Percentiles rank a stretch among this genome's conserved stretches.
phyloP scores from a whole-genome alignment of 2,329 filamentous ascomycete species.

The Pestalotiopsis sp. region DNA sequence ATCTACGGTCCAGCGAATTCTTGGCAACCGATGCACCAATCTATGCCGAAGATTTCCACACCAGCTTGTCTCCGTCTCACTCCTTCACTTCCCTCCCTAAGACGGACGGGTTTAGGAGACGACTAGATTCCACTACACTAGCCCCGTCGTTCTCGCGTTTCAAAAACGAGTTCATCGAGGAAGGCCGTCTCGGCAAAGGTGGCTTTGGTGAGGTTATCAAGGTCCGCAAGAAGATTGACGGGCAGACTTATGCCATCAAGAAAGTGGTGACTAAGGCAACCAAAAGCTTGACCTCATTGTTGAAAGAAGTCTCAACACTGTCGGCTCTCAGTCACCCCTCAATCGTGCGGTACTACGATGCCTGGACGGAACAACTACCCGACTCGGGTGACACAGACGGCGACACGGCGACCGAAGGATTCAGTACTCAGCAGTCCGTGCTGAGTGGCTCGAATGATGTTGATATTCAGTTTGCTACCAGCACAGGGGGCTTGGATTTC shows the following conservation, averaged over 20 bases:
- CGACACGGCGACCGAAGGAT: slow-evolving; percentile 54
- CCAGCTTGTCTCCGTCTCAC: slow-evolving; percentile 41
- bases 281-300: slow-evolving; percentile 76
- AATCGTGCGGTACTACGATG: slow-evolving; percentile 88
- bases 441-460: slow-evolving; percentile 42
- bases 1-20: slow-evolving; percentile 67
- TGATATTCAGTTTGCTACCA: slow-evolving; percentile 65
- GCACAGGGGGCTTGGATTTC: slow-evolving; percentile 85
- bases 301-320: slow-evolving; percentile 84
- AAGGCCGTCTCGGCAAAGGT: slow-evolving; percentile 86
- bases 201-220: slow-evolving; percentile 97
- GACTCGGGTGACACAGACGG: slow-evolving; percentile 58
- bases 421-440: slow-evolving; percentile 34
- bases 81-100: slow-evolving; percentile 44
- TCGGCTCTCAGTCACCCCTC: slow-evolving; percentile 91
- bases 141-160: slow-evolving; percentile 71
- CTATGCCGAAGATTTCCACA: slow-evolving; percentile 47
- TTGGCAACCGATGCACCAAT: slow-evolving; percentile 66
- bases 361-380: slow-evolving; percentile 81
- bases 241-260: slow-evolving; percentile 93
- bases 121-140: slow-evolving; percentile 64
- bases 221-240: slow-evolving; percentile 90
- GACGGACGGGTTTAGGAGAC: slow-evolving; percentile 46
- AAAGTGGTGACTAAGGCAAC: slow-evolving; percentile 87
- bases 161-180: slow-evolving; percentile 85